Evolutionary conservation across 2,329 filamentous ascomycete species (phyloP).

Genomic region (Verticillium zaregamsianum): DNA sequence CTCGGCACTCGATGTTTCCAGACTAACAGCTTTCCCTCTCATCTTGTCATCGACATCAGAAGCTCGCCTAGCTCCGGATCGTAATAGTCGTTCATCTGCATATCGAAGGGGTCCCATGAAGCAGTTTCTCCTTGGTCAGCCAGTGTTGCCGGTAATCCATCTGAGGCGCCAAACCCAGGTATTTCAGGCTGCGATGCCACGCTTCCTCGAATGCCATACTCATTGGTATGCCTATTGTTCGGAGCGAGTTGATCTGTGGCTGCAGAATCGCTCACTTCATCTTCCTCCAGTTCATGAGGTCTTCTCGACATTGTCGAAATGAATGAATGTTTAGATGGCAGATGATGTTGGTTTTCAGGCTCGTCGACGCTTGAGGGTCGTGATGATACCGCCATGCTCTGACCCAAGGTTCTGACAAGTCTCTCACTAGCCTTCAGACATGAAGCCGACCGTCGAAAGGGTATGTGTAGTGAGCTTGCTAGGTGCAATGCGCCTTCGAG

Average conservation of each 20-base stretch:
- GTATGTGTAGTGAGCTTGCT: not conserved
- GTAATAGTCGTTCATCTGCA: slow-evolving; percentile 5
- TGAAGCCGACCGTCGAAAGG: not conserved
- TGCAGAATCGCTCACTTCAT: not conserved
- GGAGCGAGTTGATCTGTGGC: not conserved
- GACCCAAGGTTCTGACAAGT: not conserved
- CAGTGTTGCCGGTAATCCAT: not conserved
- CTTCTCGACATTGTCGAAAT: not conserved
- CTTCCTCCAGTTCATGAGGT: not conserved
- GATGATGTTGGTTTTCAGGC: not conserved
- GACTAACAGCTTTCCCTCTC: not conserved
- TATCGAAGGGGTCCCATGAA: slow-evolving; percentile 4
- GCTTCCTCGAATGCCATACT: not conserved
- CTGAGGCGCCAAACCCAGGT: not conserved
- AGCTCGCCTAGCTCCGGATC: slow-evolving; percentile 1
- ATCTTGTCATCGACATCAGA: not conserved
- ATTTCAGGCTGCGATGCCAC: not conserved
- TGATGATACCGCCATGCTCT: not conserved
- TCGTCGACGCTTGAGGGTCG: slow-evolving; percentile 1
- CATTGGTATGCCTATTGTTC: not conserved
- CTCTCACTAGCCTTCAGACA: not conserved
- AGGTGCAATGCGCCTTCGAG: not conserved
- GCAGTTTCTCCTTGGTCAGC: not conserved
- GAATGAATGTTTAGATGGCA: not conserved
- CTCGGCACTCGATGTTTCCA: no score